Conservation (phyloP, 2,329 filamentous ascomycete genomes). For the Alternaria sp. region DNA sequence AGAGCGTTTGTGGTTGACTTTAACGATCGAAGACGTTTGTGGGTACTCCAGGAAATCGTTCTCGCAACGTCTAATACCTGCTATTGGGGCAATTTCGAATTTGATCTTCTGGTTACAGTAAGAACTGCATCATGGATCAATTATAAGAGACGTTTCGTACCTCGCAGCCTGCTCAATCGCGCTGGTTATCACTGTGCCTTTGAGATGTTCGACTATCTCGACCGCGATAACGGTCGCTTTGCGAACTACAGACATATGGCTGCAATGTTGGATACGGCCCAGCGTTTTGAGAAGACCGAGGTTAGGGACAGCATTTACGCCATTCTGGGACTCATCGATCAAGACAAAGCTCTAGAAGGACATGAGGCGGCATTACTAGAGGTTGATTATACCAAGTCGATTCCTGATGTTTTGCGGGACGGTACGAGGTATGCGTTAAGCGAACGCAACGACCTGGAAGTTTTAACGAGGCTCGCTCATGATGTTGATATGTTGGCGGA, state of each 20-base stretch:
- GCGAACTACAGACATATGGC: no score
- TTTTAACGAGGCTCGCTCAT: no score
- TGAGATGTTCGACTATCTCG: not conserved
- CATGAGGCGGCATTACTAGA: not conserved
- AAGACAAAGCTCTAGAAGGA: accelerated
- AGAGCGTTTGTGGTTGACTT: accelerated
- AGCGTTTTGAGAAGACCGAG: accelerated
- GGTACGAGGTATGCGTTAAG: not conserved
- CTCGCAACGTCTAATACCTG: not conserved
- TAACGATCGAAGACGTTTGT: not conserved
- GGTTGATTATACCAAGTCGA: not conserved
- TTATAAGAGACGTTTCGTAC: no score
- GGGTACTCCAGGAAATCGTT: not conserved
- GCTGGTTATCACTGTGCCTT: no score
- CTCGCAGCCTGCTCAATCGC: no score
- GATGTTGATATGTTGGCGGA: accelerated
- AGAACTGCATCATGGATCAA: no score
- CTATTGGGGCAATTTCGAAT: accelerated
- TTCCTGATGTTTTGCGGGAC: not conserved
- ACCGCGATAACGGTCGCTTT: no score
- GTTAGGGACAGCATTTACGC: not conserved
- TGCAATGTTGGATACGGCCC: no score
- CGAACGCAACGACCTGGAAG: no score
- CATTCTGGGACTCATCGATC: not conserved
- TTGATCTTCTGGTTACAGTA: not conserved